phyloP scores from a whole-genome alignment of 495 filamentous ascomycete species.

The Hypoxylon subgilvum region DNA sequence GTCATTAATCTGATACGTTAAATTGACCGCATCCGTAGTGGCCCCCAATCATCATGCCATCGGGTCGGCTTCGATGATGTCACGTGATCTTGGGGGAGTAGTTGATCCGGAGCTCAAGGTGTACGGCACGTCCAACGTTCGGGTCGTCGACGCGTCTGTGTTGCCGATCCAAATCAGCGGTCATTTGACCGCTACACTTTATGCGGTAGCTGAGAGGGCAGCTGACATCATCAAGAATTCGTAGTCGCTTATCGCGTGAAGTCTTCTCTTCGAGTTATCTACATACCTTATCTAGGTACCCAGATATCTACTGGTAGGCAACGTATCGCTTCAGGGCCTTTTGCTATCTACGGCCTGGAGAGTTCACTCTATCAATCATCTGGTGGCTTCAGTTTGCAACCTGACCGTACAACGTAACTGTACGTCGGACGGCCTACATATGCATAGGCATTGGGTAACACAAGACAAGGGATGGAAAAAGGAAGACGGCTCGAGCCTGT shows the following conservation, averaged over 20 bases:
- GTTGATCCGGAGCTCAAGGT: conserved; percentile 60
- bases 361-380: too few relatives aligned
- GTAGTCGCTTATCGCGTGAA: conserved; percentile 22
- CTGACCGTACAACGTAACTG: too few relatives aligned
- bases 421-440: too few relatives aligned
- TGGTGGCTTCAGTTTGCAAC: too few relatives aligned
- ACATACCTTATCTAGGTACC: not conserved
- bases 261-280: not conserved
- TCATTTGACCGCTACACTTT: conserved; percentile 56
- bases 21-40: conserved; percentile 11
- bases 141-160: conserved; percentile 62
- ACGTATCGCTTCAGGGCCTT: too few relatives aligned
- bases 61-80: conserved; percentile 52
- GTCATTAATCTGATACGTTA: not conserved
- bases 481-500: too few relatives aligned
- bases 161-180: conserved; percentile 55
- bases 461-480: too few relatives aligned
- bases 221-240: conserved; percentile 56
- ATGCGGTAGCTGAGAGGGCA: conserved; percentile 61
- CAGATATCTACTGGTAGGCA: too few relatives aligned
- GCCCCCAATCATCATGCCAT: conserved; percentile 41
- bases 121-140: conserved; percentile 54
- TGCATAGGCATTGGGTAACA: too few relatives aligned
- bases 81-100: conserved; percentile 49
- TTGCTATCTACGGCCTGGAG: too few relatives aligned